Percentiles rank a stretch among this genome's conserved stretches.
Evolutionary conservation across 2,329 filamentous ascomycete species (phyloP).

Genomic region (Dothideomycetes sp.): DNA sequence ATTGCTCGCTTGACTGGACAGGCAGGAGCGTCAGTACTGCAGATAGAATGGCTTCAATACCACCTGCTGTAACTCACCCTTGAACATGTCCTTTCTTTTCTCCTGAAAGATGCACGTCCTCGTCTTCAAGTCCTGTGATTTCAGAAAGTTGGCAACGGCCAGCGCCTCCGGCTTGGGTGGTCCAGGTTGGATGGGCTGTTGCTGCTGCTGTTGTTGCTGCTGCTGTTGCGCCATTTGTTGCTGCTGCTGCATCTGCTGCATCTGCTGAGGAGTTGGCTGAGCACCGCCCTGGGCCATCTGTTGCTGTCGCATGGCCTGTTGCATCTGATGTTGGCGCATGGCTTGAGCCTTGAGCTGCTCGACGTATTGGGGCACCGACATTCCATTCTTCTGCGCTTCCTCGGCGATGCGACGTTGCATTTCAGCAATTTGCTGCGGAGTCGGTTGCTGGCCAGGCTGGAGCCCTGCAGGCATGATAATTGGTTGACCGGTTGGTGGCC

Average conservation of each 20-base stretch:
- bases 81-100: constrained; percentile 97
- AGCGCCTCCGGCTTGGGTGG: constrained; percentile 83
- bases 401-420: constrained; percentile 75
- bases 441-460: constrained; percentile 43
- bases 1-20: constrained; percentile 93
- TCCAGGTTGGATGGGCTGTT: constrained; percentile 60
- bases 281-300: no score
- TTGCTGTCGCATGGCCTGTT: constrained; percentile 30
- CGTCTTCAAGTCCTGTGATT: constrained; percentile 72
- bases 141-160: constrained; percentile 80
- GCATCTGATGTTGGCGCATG: constrained; percentile 44
- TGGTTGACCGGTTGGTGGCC: neutral
- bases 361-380: constrained; percentile 77
- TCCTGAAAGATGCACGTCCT: constrained; percentile 90
- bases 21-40: no score
- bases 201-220: constrained; percentile 35
- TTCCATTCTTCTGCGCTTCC: constrained; percentile 74
- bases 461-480: constrained; percentile 7
- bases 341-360: constrained; percentile 42
- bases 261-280: constrained; percentile 6
- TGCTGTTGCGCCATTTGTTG: constrained; percentile 18
- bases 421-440: constrained; percentile 71
- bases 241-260: no score
- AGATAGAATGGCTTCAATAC: no score
- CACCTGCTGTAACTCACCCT: constrained; percentile 54